Conservation (phyloP, 2,329 filamentous ascomycete genomes). For the Septoria petroselini region DNA sequence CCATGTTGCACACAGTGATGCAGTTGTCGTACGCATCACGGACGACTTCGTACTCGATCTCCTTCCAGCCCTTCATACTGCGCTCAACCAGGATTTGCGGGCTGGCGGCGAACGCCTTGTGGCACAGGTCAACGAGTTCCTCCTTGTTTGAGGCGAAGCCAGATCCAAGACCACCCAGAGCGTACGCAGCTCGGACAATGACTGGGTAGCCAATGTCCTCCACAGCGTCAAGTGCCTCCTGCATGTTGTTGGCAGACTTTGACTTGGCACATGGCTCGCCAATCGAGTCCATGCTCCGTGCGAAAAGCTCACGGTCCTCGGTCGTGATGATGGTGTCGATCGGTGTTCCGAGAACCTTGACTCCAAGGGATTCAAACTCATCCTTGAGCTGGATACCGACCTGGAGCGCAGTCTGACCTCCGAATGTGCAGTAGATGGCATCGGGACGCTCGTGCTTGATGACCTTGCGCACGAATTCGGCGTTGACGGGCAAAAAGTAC, state of each 20-base stretch:
- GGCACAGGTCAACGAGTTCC: conserved; percentile 81
- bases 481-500: conserved; percentile 95
- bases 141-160: conserved; percentile 88
- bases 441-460: conserved; percentile 92
- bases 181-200: conserved; percentile 94
- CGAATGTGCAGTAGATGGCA: conserved; percentile 96
- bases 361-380: conserved; percentile 87
- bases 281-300: conserved; percentile 96
- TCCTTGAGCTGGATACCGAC: conserved; percentile 98
- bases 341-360: conserved; percentile 91
- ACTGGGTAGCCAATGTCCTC: conserved; percentile 93
- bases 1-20: conserved; percentile 99
- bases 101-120: conserved; percentile 90
- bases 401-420: conserved; percentile 93
- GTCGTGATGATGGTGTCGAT: conserved; percentile 99
- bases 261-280: conserved; percentile 98
- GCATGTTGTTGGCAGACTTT: conserved; percentile 80
- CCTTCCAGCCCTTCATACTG: conserved; percentile 99
- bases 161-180: conserved; percentile 88
- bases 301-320: conserved; percentile 95
- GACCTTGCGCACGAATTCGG: conserved; percentile 96
- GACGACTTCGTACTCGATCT: conserved; percentile 98
- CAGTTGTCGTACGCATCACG: conserved; percentile 95
- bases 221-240: conserved; percentile 85
- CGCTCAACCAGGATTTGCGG: conserved; percentile 95